These are phyloP conservation scores for Chrysoporthe austroafricana DNA, from an alignment of 2,329 filamentous ascomycete species.

Conservation along the genomic window DNA sequence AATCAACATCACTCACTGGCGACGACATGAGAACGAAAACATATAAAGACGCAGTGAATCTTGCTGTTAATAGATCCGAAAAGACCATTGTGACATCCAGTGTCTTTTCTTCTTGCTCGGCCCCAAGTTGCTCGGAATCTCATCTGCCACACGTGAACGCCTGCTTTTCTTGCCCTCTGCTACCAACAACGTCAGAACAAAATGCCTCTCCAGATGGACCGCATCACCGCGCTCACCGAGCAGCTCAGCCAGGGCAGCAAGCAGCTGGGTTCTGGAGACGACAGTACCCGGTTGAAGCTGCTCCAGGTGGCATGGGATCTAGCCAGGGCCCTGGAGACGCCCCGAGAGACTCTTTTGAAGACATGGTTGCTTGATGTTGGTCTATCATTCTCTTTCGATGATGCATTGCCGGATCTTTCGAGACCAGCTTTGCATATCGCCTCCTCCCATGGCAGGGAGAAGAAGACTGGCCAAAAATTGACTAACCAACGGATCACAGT, in stretches of 20 bases:
- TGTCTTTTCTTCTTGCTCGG: neutral
- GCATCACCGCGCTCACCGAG: neutral
- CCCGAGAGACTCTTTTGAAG: constrained; percentile 3
- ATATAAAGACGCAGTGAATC: neutral
- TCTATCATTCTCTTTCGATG: neutral
- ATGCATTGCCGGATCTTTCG: neutral
- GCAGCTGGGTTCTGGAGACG: neutral
- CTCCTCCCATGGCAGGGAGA: neutral
- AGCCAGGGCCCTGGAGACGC: neutral
- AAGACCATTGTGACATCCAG: neutral
- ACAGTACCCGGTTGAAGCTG: neutral
- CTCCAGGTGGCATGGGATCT: neutral
- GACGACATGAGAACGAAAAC: neutral
- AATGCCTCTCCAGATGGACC: constrained; percentile 5
- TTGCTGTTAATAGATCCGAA: neutral
- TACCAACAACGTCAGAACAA: neutral
- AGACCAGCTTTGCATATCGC: neutral
- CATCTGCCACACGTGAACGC: neutral
- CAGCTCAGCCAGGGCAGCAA: constrained; percentile 5
- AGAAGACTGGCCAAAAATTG: too few species aligned
- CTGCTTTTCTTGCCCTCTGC: neutral
- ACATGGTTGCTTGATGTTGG: constrained; percentile 12
- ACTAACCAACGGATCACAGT: neutral
- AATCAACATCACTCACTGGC: neutral
- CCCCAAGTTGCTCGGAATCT: neutral